Percentiles rank a stretch among this genome's conserved stretches.
These are phyloP conservation scores for Giardia muris DNA, from an alignment of 208 protist species.

Conservation along the genomic window DNA sequence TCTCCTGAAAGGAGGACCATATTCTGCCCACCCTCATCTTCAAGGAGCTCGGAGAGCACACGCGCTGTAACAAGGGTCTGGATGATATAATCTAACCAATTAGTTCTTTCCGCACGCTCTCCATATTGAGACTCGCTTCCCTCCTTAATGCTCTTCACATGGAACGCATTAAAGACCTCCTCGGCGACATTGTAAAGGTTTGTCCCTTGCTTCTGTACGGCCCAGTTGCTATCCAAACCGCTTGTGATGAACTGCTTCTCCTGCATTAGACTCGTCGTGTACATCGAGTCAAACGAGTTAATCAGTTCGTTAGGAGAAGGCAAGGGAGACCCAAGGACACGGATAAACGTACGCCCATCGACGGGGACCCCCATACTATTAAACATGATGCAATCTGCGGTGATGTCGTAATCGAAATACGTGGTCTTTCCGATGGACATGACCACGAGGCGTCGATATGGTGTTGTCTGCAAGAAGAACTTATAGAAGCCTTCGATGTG, in stretches of 20 bases:
- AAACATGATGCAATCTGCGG: neutral
- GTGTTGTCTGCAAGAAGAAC: neutral
- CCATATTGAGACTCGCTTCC: neutral
- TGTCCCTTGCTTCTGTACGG: neutral
- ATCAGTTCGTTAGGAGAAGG: neutral
- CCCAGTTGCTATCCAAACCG: neutral
- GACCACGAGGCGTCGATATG: neutral
- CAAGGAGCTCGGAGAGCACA: neutral
- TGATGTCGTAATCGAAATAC: neutral
- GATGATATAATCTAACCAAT: neutral
- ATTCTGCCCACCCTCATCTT: neutral
- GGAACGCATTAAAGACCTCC: neutral
- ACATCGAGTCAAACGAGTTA: neutral
- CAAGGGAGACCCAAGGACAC: neutral
- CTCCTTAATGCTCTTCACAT: neutral
- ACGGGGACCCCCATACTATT: neutral
- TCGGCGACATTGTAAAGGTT: neutral
- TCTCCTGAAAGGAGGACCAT: neutral
- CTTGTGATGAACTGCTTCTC: neutral
- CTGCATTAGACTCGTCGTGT: neutral
- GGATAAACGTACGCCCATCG: neutral
- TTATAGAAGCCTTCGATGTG: neutral
- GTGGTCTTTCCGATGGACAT: neutral
- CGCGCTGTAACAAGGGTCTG: neutral
- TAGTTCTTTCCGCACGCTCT: neutral